Percentiles rank a stretch among this genome's conserved stretches.
phyloP scores from a whole-genome alignment of 306 rosid genomes.

The Carpinus fangiana region DNA sequence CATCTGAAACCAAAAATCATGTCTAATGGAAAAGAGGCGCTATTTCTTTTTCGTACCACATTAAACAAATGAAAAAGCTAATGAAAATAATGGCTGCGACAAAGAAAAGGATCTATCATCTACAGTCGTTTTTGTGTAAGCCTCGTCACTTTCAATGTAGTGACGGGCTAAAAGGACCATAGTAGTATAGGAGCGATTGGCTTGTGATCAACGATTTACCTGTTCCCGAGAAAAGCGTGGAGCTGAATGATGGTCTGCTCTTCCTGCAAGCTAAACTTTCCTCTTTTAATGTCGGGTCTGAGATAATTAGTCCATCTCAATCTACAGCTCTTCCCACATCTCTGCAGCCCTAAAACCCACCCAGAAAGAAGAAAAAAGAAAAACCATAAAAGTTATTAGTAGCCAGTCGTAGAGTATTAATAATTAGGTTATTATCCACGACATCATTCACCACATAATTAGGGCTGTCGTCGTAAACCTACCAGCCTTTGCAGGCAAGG shows the following conservation, averaged over 20 bases:
- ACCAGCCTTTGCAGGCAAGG: constrained; percentile 32
- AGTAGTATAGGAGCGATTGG: too few species aligned
- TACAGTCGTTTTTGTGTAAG: too few species aligned
- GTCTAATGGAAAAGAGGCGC: background rate
- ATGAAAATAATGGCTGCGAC: background rate
- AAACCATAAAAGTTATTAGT: too few species aligned
- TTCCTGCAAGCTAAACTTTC: constrained; percentile 54
- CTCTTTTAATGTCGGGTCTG: constrained; percentile 49
- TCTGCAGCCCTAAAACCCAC: constrained; percentile 35
- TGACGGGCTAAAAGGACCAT: too few species aligned
- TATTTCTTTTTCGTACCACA: background rate
- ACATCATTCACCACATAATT: too few species aligned
- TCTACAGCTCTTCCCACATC: constrained; percentile 61
- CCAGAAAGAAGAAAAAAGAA: background rate
- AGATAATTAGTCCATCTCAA: constrained; percentile 57
- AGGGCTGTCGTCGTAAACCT: background rate
- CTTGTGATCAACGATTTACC: background rate
- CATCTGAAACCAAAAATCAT: constrained; percentile 22
- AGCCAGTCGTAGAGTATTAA: too few species aligned
- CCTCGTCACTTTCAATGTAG: background rate
- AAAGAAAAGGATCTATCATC: background rate
- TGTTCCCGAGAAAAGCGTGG: constrained; percentile 58
- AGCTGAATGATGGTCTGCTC: constrained; percentile 54
- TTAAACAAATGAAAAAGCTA: background rate
- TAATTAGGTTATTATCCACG: too few species aligned